Evolutionary conservation across 75 land plant genomes (phyloP).

Genomic region (Picea glauca): DNA sequence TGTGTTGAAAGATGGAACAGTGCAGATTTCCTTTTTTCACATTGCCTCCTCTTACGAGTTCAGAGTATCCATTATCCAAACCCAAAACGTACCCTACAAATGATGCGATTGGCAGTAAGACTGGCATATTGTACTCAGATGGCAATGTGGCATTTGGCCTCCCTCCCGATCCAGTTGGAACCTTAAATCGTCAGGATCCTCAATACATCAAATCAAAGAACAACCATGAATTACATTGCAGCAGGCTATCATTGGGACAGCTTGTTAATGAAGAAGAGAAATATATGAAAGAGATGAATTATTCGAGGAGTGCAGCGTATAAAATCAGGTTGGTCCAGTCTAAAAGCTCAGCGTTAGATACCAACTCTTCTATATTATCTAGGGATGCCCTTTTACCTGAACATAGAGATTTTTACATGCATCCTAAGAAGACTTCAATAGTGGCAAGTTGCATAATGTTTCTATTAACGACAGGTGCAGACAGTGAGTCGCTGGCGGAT

Average conservation of each 20-base stretch:
- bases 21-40: background rate
- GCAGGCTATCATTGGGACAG: background rate
- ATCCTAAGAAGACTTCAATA: background rate
- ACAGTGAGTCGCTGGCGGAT: background rate
- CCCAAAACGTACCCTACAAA: background rate
- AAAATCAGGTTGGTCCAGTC: background rate
- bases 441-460: background rate
- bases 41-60: background rate
- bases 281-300: background rate
- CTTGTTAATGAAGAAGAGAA: background rate
- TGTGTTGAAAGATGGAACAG: conserved; percentile 2
- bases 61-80: background rate
- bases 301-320: background rate
- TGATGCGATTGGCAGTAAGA: background rate
- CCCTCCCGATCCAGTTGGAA: background rate
- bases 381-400: background rate
- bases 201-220: background rate
- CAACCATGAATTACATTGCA: background rate
- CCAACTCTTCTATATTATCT: background rate
- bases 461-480: background rate
- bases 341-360: background rate
- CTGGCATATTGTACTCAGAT: background rate
- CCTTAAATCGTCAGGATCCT: background rate
- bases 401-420: conserved; percentile 2
- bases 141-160: background rate